phyloP scores from a whole-genome alignment of 2,329 filamentous ascomycete genomes.

The Geosmithia flava region DNA sequence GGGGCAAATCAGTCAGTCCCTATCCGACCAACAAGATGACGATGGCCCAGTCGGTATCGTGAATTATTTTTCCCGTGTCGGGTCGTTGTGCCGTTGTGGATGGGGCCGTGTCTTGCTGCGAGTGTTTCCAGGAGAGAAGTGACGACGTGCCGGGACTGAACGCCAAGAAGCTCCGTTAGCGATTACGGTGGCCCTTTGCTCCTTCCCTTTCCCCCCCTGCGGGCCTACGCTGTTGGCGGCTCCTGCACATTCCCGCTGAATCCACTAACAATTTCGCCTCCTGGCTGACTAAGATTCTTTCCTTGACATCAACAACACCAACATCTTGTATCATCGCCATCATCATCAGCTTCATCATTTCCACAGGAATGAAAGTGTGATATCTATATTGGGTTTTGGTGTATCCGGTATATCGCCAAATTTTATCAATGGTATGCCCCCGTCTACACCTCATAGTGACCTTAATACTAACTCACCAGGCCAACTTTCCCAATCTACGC shows the following conservation, averaged over 20 bases:
- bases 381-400: neutral
- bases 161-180: neutral
- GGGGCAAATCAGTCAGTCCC: neutral
- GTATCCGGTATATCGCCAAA: neutral
- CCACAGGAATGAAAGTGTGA: neutral
- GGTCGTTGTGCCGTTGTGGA: too few species aligned
- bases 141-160: neutral
- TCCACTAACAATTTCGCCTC: neutral
- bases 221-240: neutral
- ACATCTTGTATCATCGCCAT: neutral
- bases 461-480: slow-evolving; percentile 24
- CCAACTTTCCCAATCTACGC: slow-evolving; percentile 84
- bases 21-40: neutral
- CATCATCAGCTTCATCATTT: too few species aligned
- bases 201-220: too few species aligned
- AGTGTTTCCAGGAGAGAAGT: neutral
- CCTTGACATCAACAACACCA: neutral
- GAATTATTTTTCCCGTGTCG: neutral
- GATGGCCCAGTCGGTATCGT: neutral
- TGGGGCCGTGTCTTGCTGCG: neutral
- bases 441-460: neutral
- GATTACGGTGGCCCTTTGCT: neutral
- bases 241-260: neutral
- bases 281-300: neutral
- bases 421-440: neutral